Percentiles rank a stretch among this genome's conserved stretches.
Conservation (phyloP, 805 yeast species). For the Dipodascus geniculatus region DNA sequence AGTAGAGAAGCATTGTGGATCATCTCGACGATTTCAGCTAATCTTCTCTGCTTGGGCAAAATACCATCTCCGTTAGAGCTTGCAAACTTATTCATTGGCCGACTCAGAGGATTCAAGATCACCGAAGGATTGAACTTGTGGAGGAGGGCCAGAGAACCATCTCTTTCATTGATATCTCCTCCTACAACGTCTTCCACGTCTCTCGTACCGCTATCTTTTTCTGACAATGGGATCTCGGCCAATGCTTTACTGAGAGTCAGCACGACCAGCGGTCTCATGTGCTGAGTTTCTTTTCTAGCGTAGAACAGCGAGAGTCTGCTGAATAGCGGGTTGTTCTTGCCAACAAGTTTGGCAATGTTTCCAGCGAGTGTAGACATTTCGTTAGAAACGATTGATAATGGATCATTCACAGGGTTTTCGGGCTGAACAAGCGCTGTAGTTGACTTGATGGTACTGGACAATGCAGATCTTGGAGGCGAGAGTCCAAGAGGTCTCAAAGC, state of each 20-base stretch:
- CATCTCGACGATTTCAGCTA: conserved; percentile 97
- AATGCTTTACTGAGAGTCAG: conserved; percentile 73
- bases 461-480: not conserved
- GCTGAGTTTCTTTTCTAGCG: conserved; percentile 93
- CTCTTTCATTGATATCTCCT: conserved; percentile 27
- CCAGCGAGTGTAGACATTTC: conserved; percentile 87
- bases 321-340: conserved; percentile 75
- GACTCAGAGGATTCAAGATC: conserved; percentile 70
- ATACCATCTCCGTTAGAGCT: conserved; percentile 53
- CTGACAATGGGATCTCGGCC: conserved; percentile 50
- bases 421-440: not conserved
- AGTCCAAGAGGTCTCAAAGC: not conserved
- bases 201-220: conserved; percentile 58
- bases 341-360: conserved; percentile 76
- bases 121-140: conserved; percentile 38
- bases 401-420: conserved; percentile 36
- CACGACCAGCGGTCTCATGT: conserved; percentile 84
- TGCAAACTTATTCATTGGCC: conserved; percentile 31
- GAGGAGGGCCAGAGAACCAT: conserved; percentile 71
- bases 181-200: conserved; percentile 22
- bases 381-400: conserved; percentile 79
- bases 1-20: conserved; percentile 92
- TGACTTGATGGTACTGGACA: not conserved
- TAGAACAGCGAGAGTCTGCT: conserved; percentile 90
- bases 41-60: conserved; percentile 84